Percentiles rank a stretch among this genome's conserved stretches.
These are phyloP conservation scores for Aspergillus piperis DNA, from an alignment of 2,329 filamentous ascomycete genomes.

Conservation along the genomic window DNA sequence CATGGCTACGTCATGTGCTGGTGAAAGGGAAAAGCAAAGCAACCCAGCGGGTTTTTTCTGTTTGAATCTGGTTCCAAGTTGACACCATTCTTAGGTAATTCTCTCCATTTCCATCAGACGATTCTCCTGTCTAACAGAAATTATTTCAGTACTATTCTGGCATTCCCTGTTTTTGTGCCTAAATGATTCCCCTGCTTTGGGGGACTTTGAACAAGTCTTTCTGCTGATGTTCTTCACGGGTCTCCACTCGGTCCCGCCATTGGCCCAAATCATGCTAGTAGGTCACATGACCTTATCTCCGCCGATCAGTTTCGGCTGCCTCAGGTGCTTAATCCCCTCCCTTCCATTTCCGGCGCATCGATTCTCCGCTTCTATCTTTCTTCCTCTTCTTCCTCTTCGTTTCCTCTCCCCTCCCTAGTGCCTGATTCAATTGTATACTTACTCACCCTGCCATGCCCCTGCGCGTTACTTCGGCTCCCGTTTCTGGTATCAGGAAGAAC, in stretches of 20 bases:
- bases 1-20: conserved; percentile 10
- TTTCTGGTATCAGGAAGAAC: conserved; percentile 48
- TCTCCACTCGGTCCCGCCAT: neutral
- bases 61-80: too few relatives aligned
- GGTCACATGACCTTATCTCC: neutral
- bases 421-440: neutral
- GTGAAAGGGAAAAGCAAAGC: neutral
- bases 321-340: neutral
- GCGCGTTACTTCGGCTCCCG: conserved; percentile 50
- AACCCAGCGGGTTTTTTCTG: neutral
- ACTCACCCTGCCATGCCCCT: conserved; percentile 43
- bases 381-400: neutral
- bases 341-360: neutral
- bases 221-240: conserved; percentile 1
- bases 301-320: neutral
- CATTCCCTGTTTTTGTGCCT: too few relatives aligned
- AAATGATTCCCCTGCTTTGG: too few relatives aligned
- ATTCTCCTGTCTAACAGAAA: too few relatives aligned
- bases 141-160: too few relatives aligned
- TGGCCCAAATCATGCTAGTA: neutral
- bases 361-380: neutral
- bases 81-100: too few relatives aligned
- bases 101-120: too few relatives aligned
- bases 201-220: neutral
- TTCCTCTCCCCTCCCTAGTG: neutral